Base-by-base conservation (phyloP, 306 rosid species). In the Alnus rubra region DNA sequence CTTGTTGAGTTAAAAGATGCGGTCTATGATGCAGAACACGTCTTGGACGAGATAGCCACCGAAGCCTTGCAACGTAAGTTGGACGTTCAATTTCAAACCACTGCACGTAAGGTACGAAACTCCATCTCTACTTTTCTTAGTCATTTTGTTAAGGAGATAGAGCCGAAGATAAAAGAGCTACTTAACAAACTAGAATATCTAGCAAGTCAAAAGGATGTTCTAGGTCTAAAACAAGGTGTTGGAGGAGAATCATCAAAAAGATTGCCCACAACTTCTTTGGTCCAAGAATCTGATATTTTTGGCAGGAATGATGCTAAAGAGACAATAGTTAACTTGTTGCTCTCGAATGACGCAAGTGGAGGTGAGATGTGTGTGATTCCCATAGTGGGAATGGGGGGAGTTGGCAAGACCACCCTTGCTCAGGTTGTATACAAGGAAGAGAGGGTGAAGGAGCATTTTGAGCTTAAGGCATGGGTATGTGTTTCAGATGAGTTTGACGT, bases 281-380 rank as follows among this genome's bases (percentile, higher is more conserved):
- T 42, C 6, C 1, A 5, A 0, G 45, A 42, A 42, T 5, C 45
- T 42, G 7, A 8, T 0, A 42, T 42, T 5, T 42, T 42, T 33
- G 82, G 82, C 16, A 58, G 82, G 5, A 62, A 71, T 70, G 63
- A 16, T 5, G 76, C 56, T 6, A 59, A 33, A 23, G 13, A 2
- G 0, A n/a, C n/a, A 50, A 30, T 78, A 7, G 3, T 71, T 0
- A 9, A 58, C 1, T 33, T 58, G 37, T 18, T 76, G 47, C 10
- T 9, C 0, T 28, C 44, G 0, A 30, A 14, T 47, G 58, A 48
- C 1, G 9, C n/a, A 3, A 1, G 33, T 16, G 45, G 53, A 0
- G 1, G 1, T 42, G 45, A 5, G 1, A 42, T 42, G 1, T 4
- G 45, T 42, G 45, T 42, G 45, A 42, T 42, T 42, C 7, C 7